phyloP scores from a whole-genome alignment of 1,139 yeast species.

The Saccharomyces hybrid region DNA sequence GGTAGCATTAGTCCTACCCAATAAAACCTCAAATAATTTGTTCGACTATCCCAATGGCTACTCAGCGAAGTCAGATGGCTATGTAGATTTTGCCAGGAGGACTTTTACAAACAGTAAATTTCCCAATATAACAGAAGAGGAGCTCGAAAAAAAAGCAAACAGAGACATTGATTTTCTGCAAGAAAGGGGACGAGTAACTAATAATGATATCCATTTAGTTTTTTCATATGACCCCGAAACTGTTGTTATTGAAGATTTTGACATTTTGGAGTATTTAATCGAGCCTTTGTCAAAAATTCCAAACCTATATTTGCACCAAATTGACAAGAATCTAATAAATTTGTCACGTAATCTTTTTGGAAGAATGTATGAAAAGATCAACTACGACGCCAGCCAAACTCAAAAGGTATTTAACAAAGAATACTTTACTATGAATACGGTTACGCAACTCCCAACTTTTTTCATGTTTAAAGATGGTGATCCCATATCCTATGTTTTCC shows the following conservation, averaged over 20 bases:
- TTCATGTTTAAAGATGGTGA: slow-evolving; percentile 52
- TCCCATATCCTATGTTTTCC: slow-evolving; percentile 45
- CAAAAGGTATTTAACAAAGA: slow-evolving; percentile 37
- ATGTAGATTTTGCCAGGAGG: slow-evolving; percentile 34
- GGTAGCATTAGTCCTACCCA: slow-evolving; percentile 36
- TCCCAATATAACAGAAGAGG: slow-evolving; percentile 29
- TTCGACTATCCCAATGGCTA: slow-evolving; percentile 15
- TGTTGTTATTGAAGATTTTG: slow-evolving; percentile 50
- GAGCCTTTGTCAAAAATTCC: slow-evolving; percentile 53
- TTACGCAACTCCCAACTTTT: slow-evolving; percentile 54
- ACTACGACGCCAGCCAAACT: slow-evolving; percentile 35
- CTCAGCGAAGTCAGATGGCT: slow-evolving; percentile 7
- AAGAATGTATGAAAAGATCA: slow-evolving; percentile 37
- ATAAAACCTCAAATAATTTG: slow-evolving; percentile 27
- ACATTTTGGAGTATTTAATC: slow-evolving; percentile 49
- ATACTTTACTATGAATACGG: slow-evolving; percentile 42
- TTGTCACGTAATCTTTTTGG: slow-evolving; percentile 40
- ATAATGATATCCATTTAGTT: slow-evolving; percentile 43
- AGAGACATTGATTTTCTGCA: slow-evolving; percentile 10
- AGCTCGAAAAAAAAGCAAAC: slow-evolving; percentile 11
- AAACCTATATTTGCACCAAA: slow-evolving; percentile 46
- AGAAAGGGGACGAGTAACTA: slow-evolving; percentile 29
- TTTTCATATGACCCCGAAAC: slow-evolving; percentile 47
- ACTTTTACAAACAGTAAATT: slow-evolving; percentile 32
- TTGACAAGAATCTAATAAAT: slow-evolving; percentile 40